These are phyloP conservation scores for Chrysochromulina parva DNA, from an alignment of 78 protist species.

Conservation along the genomic window DNA sequence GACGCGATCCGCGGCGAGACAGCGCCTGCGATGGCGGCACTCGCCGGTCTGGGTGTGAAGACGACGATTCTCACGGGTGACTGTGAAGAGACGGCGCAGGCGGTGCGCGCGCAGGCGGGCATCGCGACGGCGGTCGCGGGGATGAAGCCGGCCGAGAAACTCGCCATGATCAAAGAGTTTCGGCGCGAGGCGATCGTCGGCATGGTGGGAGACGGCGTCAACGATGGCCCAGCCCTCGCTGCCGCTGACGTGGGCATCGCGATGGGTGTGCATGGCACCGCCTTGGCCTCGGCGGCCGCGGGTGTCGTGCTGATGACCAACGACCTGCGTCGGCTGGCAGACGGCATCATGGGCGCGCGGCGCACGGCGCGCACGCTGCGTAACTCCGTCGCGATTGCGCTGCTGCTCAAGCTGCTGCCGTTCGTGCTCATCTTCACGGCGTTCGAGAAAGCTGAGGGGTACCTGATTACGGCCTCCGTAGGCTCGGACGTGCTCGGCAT, in stretches of 20 bases:
- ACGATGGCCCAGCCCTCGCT: constrained; percentile 9
- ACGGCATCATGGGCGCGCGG: not conserved
- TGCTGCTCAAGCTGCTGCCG: not conserved
- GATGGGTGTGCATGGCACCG: constrained; percentile 19
- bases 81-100: not conserved
- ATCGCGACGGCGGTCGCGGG: not conserved
- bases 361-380: not conserved
- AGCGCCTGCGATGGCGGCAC: not conserved
- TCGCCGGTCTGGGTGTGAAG: not conserved
- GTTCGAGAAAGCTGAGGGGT: not conserved
- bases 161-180: not conserved
- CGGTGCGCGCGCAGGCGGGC: not conserved
- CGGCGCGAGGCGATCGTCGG: not conserved
- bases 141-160: not conserved
- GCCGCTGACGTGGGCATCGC: constrained; percentile 14
- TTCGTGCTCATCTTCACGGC: not conserved
- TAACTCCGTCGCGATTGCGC: not conserved
- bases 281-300: not conserved
- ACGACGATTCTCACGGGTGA: not conserved
- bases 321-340: constrained; percentile 11
- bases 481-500: constrained; percentile 4
- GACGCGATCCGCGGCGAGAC: not conserved
- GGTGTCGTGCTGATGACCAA: constrained; percentile 13
- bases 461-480: not conserved
- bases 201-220: not conserved